Conservation (phyloP, 352 stramenopile species). For the Pythium chondricola region DNA sequence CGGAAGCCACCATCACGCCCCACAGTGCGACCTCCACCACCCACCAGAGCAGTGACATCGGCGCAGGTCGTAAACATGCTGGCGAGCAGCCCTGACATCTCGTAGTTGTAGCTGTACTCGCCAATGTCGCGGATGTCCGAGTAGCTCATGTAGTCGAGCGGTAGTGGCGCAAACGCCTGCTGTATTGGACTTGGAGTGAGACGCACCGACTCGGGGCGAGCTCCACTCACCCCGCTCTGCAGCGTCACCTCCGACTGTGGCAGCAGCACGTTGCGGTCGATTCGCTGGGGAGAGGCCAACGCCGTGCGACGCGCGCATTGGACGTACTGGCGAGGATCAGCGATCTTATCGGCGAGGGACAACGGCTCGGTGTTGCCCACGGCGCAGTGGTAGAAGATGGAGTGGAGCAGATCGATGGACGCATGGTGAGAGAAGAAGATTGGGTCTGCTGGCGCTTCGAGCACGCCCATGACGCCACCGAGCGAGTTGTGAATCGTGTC, state of each 20-base stretch:
- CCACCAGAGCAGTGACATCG: constrained; percentile 26
- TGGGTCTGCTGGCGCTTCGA: constrained; percentile 73
- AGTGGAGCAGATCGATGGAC: constrained; percentile 77
- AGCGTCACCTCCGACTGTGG: constrained; percentile 49
- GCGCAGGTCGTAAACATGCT: constrained; percentile 74
- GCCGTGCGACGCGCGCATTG: constrained; percentile 39
- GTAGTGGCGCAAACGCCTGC: constrained; percentile 52
- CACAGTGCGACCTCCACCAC: constrained; percentile 13
- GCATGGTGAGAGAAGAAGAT: constrained; percentile 88
- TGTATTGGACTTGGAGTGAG: constrained; percentile 37
- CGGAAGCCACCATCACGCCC: constrained; percentile 14
- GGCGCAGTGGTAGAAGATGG: constrained; percentile 80
- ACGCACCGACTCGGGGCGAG: constrained; percentile 45
- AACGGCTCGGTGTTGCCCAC: constrained; percentile 55
- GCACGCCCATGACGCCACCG: constrained; percentile 51
- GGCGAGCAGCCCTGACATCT: constrained; percentile 62
- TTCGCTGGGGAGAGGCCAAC: constrained; percentile 18
- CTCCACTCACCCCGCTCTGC: constrained; percentile 39
- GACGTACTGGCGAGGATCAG: constrained; percentile 54
- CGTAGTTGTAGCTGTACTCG: constrained; percentile 81
- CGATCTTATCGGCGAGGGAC: constrained; percentile 44
- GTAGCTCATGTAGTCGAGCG: constrained; percentile 56
- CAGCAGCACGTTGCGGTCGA: constrained; percentile 48
- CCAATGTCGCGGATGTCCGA: constrained; percentile 74
- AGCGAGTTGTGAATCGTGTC: constrained; percentile 80